Evolutionary conservation across 768 basidiomycete genomes (phyloP), one percentile per base, ranked within the genome.

Genomic region (Mycena leptocephala): DNA sequence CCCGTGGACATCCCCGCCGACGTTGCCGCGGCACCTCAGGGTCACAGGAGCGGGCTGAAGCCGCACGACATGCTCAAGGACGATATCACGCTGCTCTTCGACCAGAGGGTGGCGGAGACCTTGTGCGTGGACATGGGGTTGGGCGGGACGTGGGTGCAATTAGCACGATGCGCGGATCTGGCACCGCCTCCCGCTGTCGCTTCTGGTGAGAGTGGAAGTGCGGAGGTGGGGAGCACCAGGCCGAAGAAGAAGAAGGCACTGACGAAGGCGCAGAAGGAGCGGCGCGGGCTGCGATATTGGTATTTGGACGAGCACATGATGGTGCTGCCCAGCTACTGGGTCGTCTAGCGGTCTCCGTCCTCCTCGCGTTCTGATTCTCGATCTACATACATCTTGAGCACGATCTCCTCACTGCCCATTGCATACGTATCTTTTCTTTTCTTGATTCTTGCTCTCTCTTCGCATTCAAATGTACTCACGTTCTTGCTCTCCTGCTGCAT

Each of bases 121-220:
- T 79, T 94, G 43, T 78, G 81, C 6, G 83, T 87, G 7, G 92
- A 93, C 6, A 89, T 95, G 86, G 93, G 92, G 0, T 77, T 95
- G 18, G 89, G 88, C 5, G 93, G 90, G 24, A 90, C 92, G 58
- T 95, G 92, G 90, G 90, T 95, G 26, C 94, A 96, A 83, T 86
- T 95, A 16, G 91, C 84, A 33, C 88, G 91, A 33, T 81, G 77
- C 30, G 79, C 82, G 70, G 82, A 83, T 30, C 62, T 81, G 24
- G 58, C 56, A 4, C 30, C 30, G 30, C 24, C 53, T 30, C 24
- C 26, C 24, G 13, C 53, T 51, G 13, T 18, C 32, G 32, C 56
- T n/a, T 11, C 2, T 5, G 55, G 5, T 6, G 28, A 32, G 55
- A 28, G 55, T 18, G 46, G 22, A 18, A 8, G 46, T 56, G 72